Percentiles rank a stretch among this genome's conserved stretches.
phyloP scores from a whole-genome alignment of 257 asterid genomes.

The Eucommia ulmoides region DNA sequence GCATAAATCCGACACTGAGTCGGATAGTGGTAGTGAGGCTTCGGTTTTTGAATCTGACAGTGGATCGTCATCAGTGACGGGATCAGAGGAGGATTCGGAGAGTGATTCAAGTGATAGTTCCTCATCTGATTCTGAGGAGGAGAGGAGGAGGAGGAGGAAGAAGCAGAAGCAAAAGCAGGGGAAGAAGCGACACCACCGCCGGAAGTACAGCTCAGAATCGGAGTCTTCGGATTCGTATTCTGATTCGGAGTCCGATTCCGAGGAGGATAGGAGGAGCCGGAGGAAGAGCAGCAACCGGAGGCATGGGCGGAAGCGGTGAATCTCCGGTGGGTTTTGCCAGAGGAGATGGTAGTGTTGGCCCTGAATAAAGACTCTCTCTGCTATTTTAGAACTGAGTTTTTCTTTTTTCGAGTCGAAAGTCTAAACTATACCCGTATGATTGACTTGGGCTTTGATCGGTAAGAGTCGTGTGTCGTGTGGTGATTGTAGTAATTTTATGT shows the following conservation, averaged over 20 bases:
- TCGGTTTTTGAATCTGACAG: slow-evolving; percentile 80
- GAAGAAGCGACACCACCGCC: slow-evolving; percentile 25
- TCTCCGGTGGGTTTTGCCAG: too few species aligned
- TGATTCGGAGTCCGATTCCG: slow-evolving; percentile 77
- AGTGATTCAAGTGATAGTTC: slow-evolving; percentile 60
- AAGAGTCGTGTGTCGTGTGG: too few species aligned
- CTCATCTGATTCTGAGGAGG: slow-evolving; percentile 84
- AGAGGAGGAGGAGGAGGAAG: slow-evolving; percentile 73
- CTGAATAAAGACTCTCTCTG: too few species aligned
- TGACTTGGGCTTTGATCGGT: too few species aligned
- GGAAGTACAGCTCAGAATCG: slow-evolving; percentile 51
- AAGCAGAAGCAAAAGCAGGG: slow-evolving; percentile 29
- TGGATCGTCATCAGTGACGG: slow-evolving; percentile 47
- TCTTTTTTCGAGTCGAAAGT: too few species aligned
- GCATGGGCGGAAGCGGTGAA: slow-evolving; percentile 26
- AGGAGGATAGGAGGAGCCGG: slow-evolving; percentile 43
- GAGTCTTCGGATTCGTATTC: slow-evolving; percentile 73
- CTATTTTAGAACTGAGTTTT: too few species aligned
- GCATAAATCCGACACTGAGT: slow-evolving; percentile 54
- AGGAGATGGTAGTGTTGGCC: too few species aligned
- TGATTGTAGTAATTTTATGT: too few species aligned
- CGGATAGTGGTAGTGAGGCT: slow-evolving; percentile 73
- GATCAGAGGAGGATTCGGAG: slow-evolving; percentile 55
- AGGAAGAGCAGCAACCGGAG: slow-evolving; percentile 61
- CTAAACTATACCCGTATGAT: too few species aligned